These are phyloP conservation scores for Candida chilensis DNA, from an alignment of 805 yeast species.

Conservation along the genomic window DNA sequence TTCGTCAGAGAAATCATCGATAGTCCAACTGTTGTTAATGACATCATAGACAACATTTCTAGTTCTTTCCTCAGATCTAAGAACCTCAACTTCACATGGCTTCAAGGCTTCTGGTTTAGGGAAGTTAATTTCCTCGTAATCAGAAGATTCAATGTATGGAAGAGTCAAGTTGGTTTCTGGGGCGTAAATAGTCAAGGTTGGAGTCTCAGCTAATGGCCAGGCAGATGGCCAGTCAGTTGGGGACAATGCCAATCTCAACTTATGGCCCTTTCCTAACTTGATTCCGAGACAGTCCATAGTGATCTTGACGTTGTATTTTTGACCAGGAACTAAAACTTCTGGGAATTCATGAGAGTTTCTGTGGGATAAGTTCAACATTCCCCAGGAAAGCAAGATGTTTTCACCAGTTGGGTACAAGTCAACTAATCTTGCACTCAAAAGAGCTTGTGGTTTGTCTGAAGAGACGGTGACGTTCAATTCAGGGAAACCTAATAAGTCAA, in stretches of 20 bases:
- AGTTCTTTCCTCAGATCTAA: conserved; percentile 11
- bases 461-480: conserved; percentile 16
- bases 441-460: conserved; percentile 26
- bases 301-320: conserved; percentile 20
- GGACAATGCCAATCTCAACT: conserved; percentile 27
- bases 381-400: conserved; percentile 32
- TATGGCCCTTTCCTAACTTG: conserved; percentile 23
- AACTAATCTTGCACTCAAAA: conserved; percentile 25
- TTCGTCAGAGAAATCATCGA: conserved; percentile 22
- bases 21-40: conserved; percentile 20
- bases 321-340: conserved; percentile 16
- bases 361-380: conserved; percentile 32
- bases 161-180: conserved; percentile 18
- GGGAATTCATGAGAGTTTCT: conserved; percentile 31
- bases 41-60: conserved; percentile 17
- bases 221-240: conserved; percentile 39
- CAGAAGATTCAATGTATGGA: conserved; percentile 13
- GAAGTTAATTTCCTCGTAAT: conserved; percentile 13
- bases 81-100: conserved; percentile 13
- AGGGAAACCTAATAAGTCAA: conserved; percentile 28
- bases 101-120: conserved; percentile 16
- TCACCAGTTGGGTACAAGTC: conserved; percentile 31
- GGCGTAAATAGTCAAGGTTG: conserved; percentile 18
- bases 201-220: conserved; percentile 35
- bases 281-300: conserved; percentile 30